A percentile compares a stretch with the other conserved stretches of the same genome.
Conservation (phyloP, 495 filamentous ascomycete species). For the Lentithecium fluviatile region DNA sequence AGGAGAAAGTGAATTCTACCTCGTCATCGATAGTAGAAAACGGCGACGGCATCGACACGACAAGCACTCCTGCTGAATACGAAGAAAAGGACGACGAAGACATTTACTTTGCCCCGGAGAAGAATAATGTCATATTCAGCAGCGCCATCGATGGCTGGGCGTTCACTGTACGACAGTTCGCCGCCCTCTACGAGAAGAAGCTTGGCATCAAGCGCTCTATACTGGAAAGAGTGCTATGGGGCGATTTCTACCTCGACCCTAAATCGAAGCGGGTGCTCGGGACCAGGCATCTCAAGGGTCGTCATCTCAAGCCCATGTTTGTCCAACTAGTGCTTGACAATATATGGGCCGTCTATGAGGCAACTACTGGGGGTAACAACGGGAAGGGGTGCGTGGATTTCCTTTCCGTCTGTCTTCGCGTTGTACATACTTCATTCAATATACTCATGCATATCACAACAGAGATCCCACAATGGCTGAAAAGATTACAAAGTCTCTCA, state of each 20-base stretch:
- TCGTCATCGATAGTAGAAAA: slow-evolving; percentile 36
- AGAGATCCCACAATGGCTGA: slow-evolving; percentile 81
- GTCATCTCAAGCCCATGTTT: slow-evolving; percentile 92
- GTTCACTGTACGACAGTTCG: slow-evolving; percentile 94
- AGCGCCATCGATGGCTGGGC: slow-evolving; percentile 98
- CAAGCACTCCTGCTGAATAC: slow-evolving; percentile 51
- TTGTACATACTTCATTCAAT: slow-evolving; percentile 36
- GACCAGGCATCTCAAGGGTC: slow-evolving; percentile 88
- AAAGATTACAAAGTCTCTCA: slow-evolving; percentile 91
- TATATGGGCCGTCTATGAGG: slow-evolving; percentile 95
- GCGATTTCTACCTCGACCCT: slow-evolving; percentile 93
- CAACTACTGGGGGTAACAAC: slow-evolving; percentile 76
- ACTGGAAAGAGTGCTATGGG: slow-evolving; percentile 95
- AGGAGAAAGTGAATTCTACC: slow-evolving; percentile 48
- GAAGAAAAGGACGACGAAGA: slow-evolving; percentile 95
- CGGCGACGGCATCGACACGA: slow-evolving; percentile 50
- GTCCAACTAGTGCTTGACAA: slow-evolving; percentile 94
- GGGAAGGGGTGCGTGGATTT: slow-evolving; percentile 68
- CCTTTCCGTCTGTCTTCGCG: slow-evolving; percentile 29
- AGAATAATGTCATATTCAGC: slow-evolving; percentile 98
- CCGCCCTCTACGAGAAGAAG: slow-evolving; percentile 91
- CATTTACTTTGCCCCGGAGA: slow-evolving; percentile 96
- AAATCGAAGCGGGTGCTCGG: slow-evolving; percentile 93
- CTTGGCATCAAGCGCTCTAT: slow-evolving; percentile 88
- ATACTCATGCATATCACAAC: slow-evolving; percentile 43